Base-by-base conservation (phyloP, 2,329 filamentous ascomycete species). In the Lachnellula occidentalis region DNA sequence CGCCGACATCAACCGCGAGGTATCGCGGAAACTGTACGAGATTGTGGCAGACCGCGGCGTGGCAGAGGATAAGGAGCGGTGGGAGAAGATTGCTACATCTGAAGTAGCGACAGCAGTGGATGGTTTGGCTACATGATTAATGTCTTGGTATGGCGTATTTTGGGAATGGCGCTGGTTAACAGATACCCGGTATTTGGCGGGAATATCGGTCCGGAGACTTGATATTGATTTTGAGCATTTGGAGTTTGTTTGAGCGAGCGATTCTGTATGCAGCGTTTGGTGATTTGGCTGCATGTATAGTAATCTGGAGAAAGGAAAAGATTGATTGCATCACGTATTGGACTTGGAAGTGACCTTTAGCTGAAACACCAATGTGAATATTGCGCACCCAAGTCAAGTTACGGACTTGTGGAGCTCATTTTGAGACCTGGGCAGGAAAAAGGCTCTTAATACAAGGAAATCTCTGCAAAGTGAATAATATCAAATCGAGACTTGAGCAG, bases 11-110 rank as follows among this genome's bases (percentile, higher is more conserved):
- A 97, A 97, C 69, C 86, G 91, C 58, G 86, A 88, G 57, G 85
- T 97, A 34, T 96, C 90, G 42, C 86, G 90, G 55, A 88, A 87
- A 73, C 76, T 99, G 55, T 99, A 99, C 72, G 90, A 84, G 60
- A 80, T 83, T 58, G 76, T 68, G 42, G 59, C 63, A 5, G 65
- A 68, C 37, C 54, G 56, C 48, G 55, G 61, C 43, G 72, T 76
- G 22, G 77, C 94, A 31, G 81, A 88, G 64, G 79, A 86, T 21
- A 80, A 83, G 27, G 81, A 82, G 53, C 81, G 84, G 54, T 81
- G 90, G 80, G 88, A 95, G 73, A 83, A 80, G 62, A 79, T 90
- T 65, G 92, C 91, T 14, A 81, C 78, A 17, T 81, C 85, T 45
- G 91, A 96, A 72, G 92, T 96, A 4, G 82, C 85, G 56, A 83